Conservation (phyloP, 2,329 filamentous ascomycete species). For the Basipetospora chlamydospora region DNA sequence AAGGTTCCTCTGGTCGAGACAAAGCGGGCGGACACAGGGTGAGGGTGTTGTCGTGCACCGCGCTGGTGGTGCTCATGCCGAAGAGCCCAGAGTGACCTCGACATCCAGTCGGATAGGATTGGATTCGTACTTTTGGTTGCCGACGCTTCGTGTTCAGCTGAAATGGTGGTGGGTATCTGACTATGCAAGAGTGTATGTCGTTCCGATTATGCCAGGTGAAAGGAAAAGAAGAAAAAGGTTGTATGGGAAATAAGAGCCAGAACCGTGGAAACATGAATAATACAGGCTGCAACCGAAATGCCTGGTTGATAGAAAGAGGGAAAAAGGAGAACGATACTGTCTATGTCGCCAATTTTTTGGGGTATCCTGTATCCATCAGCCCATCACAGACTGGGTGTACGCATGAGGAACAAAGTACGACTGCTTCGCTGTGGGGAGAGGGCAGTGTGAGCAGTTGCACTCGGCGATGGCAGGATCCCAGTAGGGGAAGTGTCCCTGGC, state of each 20-base stretch:
- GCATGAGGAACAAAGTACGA: constrained; percentile 32
- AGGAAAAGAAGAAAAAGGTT: background rate
- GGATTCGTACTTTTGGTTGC: too few species aligned
- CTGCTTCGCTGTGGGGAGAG: constrained; percentile 28
- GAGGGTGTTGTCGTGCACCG: background rate
- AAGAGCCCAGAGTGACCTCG: too few species aligned
- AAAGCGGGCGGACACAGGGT: too few species aligned
- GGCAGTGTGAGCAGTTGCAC: constrained; percentile 33
- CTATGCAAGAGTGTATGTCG: constrained; percentile 5
- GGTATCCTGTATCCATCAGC: constrained; percentile 18
- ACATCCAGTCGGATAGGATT: too few species aligned
- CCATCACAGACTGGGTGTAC: constrained; percentile 42
- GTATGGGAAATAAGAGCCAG: background rate
- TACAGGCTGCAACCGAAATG: background rate
- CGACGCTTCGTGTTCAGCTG: background rate
- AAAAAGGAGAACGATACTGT: too few species aligned
- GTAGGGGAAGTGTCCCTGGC: constrained; percentile 26
- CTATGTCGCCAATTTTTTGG: too few species aligned
- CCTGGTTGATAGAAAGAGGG: background rate
- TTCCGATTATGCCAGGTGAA: constrained; percentile 4
- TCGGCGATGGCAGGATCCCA: constrained; percentile 38
- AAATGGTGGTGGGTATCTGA: constrained; percentile 6
- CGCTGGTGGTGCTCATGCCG: too few species aligned
- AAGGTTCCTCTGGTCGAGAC: too few species aligned
- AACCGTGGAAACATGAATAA: constrained; percentile 1